These are phyloP conservation scores for Daldinia bambusicola DNA, from an alignment of 495 filamentous ascomycete genomes.

Conservation along the genomic window DNA sequence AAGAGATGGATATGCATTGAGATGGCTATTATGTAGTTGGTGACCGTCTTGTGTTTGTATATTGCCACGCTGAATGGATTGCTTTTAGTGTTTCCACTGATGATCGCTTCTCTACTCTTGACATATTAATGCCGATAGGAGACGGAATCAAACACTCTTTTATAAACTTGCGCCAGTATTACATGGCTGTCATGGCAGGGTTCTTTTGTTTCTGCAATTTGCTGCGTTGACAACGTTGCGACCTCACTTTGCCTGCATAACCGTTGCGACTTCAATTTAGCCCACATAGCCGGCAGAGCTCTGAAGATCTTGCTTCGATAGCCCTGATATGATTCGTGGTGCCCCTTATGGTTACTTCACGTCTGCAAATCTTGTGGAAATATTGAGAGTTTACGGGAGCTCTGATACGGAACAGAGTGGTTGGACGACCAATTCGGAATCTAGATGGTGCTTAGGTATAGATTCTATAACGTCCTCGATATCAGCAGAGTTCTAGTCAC, in stretches of 20 bases:
- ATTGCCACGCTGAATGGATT: too few species aligned
- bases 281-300: conserved; percentile 22
- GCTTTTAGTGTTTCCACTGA: too few species aligned
- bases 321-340: conserved; percentile 8
- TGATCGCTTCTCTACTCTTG: too few species aligned
- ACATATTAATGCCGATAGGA: neutral
- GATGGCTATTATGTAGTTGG: neutral
- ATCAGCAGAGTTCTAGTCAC: neutral
- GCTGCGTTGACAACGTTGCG: conserved; percentile 1
- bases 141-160: conserved; percentile 10
- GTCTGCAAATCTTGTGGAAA: too few species aligned
- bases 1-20: conserved; percentile 24
- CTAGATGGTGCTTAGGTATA: neutral
- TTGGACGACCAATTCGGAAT: neutral
- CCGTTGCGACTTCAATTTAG: conserved; percentile 27
- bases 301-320: conserved; percentile 14
- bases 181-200: conserved; percentile 16
- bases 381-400: too few species aligned
- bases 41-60: too few species aligned
- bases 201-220: conserved; percentile 9
- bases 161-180: neutral
- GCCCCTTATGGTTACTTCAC: neutral
- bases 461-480: neutral
- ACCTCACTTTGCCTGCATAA: conserved; percentile 16
- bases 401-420: too few species aligned